Conservation (phyloP, 2,329 filamentous ascomycete genomes). For the Rhinocladiella similis region DNA sequence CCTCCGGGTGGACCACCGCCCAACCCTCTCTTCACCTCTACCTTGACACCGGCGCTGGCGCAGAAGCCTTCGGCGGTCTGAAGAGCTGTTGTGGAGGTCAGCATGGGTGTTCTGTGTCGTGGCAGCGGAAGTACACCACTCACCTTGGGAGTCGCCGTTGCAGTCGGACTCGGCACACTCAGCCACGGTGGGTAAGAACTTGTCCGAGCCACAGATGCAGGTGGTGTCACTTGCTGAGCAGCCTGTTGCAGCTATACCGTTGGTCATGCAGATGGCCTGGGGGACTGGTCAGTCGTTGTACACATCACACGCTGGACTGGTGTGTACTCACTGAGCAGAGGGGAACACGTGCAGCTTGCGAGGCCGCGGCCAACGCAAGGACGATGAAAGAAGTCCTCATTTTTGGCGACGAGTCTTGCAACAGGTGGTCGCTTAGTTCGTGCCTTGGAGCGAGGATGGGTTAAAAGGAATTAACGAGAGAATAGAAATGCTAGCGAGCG, state of each 20-base stretch:
- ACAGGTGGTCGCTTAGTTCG: no score
- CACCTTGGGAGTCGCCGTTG: background rate
- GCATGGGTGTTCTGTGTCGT: background rate
- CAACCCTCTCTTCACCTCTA: slow-evolving; percentile 1
- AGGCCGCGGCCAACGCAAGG: slow-evolving; percentile 1
- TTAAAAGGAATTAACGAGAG: background rate
- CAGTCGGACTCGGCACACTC: slow-evolving; percentile 8
- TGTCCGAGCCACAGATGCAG: slow-evolving; percentile 12
- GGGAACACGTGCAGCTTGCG: slow-evolving; percentile 7
- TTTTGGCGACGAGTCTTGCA: background rate
- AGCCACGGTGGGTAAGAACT: slow-evolving; percentile 7
- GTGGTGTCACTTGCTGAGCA: slow-evolving; percentile 8
- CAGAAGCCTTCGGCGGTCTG: slow-evolving; percentile 3
- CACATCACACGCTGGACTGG: no score
- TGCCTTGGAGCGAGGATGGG: no score
- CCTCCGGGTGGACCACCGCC: background rate
- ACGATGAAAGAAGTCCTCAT: slow-evolving; percentile 2
- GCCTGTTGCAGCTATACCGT: slow-evolving; percentile 11
- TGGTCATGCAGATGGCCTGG: slow-evolving; percentile 16
- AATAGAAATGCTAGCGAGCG: background rate
- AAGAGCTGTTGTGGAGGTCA: background rate
- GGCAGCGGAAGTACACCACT: background rate
- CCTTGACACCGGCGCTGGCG: background rate
- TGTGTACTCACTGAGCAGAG: slow-evolving; percentile 10
- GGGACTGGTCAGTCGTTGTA: background rate